These are phyloP conservation scores for Phaeomoniella chlamydospora DNA, from an alignment of 2,329 filamentous ascomycete genomes.

Conservation along the genomic window DNA sequence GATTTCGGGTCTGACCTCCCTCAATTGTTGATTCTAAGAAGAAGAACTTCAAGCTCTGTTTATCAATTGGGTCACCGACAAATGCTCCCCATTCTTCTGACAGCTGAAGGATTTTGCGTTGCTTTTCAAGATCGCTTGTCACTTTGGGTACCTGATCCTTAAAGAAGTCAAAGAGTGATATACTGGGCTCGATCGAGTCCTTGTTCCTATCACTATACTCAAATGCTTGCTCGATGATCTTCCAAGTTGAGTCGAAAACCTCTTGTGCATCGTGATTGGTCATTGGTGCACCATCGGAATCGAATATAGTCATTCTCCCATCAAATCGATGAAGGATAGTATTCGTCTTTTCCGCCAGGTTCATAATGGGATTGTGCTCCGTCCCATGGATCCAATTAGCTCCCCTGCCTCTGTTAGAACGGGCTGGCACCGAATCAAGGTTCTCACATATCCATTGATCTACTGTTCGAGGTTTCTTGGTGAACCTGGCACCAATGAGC, in stretches of 20 bases:
- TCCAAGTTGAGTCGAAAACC: conserved; percentile 36
- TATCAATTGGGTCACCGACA: conserved; percentile 43
- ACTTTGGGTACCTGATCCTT: conserved; percentile 30
- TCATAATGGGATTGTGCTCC: conserved; percentile 42
- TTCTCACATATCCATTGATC: conserved; percentile 43
- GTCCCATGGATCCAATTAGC: conserved; percentile 54
- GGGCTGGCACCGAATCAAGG: too few species aligned
- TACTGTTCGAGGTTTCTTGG: conserved; percentile 31
- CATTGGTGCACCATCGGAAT: conserved; percentile 29
- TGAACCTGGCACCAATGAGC: conserved; percentile 27
- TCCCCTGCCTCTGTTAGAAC: too few species aligned
- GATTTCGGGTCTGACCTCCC: conserved; percentile 31
- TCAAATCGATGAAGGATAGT: conserved; percentile 37
- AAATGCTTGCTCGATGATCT: conserved; percentile 43
- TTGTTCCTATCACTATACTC: conserved; percentile 40
- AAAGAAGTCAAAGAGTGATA: conserved; percentile 45
- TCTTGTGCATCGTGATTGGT: conserved; percentile 16
- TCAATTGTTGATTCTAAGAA: conserved; percentile 54
- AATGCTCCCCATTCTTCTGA: conserved; percentile 50
- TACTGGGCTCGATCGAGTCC: conserved; percentile 32
- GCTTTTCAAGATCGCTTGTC: conserved; percentile 23
- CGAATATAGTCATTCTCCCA: conserved; percentile 33
- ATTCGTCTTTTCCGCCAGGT: conserved; percentile 37
- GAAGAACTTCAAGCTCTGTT: conserved; percentile 49
- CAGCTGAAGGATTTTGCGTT: conserved; percentile 34